phyloP scores from a whole-genome alignment of 352 stramenopile species.

The Phytopythium aichiense region DNA sequence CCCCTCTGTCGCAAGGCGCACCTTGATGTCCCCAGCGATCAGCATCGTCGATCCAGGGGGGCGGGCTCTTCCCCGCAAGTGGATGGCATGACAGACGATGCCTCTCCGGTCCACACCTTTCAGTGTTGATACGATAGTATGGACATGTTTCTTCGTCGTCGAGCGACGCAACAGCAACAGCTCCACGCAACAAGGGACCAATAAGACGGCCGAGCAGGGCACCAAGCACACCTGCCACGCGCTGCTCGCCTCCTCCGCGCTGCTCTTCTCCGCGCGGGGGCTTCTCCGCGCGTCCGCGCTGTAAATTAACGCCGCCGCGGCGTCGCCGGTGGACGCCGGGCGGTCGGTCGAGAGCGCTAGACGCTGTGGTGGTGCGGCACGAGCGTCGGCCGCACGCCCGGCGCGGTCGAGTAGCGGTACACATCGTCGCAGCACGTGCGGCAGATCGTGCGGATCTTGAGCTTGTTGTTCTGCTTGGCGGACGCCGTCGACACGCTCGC shows the following conservation, averaged over 20 bases:
- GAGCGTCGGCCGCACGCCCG: slow-evolving; percentile 21
- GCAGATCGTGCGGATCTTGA: slow-evolving; percentile 50
- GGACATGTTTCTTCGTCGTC: too few species aligned
- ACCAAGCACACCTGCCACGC: too few species aligned
- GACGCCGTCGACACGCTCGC: slow-evolving; percentile 18
- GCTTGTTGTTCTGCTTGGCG: slow-evolving; percentile 24
- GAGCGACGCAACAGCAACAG: too few species aligned
- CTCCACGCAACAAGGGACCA: too few species aligned
- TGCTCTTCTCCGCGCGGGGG: not conserved
- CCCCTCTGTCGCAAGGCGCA: not conserved
- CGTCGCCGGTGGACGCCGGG: not conserved
- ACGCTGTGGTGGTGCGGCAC: slow-evolving; percentile 6
- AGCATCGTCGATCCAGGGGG: not conserved
- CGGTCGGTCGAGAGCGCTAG: not conserved
- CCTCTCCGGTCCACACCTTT: too few species aligned
- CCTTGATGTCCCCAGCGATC: not conserved
- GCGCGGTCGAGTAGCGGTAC: slow-evolving; percentile 41
- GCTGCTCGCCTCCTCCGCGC: too few species aligned
- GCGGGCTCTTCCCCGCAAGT: too few species aligned
- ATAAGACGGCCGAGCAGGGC: not conserved
- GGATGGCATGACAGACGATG: too few species aligned
- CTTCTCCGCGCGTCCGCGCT: not conserved
- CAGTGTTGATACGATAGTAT: too few species aligned
- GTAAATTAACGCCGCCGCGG: slow-evolving; percentile 1
- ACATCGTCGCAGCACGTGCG: slow-evolving; percentile 43